Percentiles rank a stretch among this genome's conserved stretches.
Conservation (phyloP, 768 basidiomycete species). For the Lentinula aciculospora region DNA sequence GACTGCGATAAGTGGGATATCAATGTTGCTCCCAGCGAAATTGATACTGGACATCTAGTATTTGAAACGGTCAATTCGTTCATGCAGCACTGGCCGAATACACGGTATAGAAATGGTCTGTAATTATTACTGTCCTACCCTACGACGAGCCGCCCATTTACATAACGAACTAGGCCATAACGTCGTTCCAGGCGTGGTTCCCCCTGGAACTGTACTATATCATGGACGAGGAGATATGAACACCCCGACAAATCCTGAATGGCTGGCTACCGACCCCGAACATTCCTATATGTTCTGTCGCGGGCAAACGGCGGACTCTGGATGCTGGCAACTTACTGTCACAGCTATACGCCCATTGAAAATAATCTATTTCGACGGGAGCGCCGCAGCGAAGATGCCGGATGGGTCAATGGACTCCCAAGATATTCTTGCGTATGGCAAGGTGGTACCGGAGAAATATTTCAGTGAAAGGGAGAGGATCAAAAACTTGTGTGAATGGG, state of each 20-base stretch:
- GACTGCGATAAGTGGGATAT: background rate
- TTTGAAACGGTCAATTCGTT: slow-evolving; percentile 24
- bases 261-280: slow-evolving; percentile 18
- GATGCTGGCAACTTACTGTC: slow-evolving; percentile 33
- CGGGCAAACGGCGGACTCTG: slow-evolving; percentile 9
- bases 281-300: slow-evolving; percentile 29
- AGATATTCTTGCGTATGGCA: slow-evolving; percentile 39
- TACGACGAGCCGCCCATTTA: background rate
- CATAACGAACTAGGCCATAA: slow-evolving; percentile 12
- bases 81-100: slow-evolving; percentile 30
- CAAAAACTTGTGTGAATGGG: slow-evolving; percentile 37
- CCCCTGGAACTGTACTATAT: slow-evolving; percentile 15
- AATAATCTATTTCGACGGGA: slow-evolving; percentile 49
- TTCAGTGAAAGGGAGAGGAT: slow-evolving; percentile 29
- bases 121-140: background rate
- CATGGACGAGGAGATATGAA: slow-evolving; percentile 13
- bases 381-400: slow-evolving; percentile 36
- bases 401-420: slow-evolving; percentile 40
- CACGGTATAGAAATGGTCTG: slow-evolving; percentile 23
- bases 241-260: slow-evolving; percentile 12
- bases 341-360: slow-evolving; percentile 32
- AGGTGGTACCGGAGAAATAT: slow-evolving; percentile 13
- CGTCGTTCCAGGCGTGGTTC: slow-evolving; percentile 13
- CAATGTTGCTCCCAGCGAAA: slow-evolving; percentile 4
- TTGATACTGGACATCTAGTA: slow-evolving; percentile 23